These are phyloP conservation scores for Xanthoceras sorbifolium DNA, from an alignment of 345 rosid species.

Conservation along the genomic window DNA sequence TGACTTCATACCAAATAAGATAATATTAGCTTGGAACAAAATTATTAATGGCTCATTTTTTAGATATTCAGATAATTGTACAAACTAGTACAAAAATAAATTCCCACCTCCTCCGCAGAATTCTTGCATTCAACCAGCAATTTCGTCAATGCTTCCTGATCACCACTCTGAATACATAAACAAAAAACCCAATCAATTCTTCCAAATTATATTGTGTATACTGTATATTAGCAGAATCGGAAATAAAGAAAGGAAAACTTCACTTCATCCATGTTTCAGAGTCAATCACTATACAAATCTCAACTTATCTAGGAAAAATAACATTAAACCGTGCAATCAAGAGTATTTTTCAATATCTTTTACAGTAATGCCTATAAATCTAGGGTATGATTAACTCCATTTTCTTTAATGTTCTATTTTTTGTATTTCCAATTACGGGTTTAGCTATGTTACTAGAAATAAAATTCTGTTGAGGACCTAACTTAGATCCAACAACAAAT, in stretches of 20 bases:
- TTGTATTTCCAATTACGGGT: background rate
- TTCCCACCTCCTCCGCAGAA: conserved; percentile 37
- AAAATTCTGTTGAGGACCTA: too few species aligned
- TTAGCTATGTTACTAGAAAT: too few species aligned
- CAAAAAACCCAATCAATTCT: background rate
- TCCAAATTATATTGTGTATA: background rate
- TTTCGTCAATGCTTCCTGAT: conserved; percentile 68
- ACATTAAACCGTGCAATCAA: background rate
- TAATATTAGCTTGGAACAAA: background rate
- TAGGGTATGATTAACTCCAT: background rate
- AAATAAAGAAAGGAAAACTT: background rate
- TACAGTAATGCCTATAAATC: background rate
- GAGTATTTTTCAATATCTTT: background rate
- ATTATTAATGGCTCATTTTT: background rate
- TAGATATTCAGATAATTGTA: background rate
- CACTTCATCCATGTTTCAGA: background rate
- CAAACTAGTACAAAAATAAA: background rate
- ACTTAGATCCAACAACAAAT: too few species aligned
- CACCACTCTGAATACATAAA: conserved; percentile 46
- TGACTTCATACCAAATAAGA: background rate
- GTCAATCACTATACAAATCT: background rate
- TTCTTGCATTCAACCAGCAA: conserved; percentile 40
- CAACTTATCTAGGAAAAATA: background rate
- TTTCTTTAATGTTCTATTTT: background rate
- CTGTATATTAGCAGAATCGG: background rate